Evolutionary conservation across 2,329 filamentous ascomycete genomes (phyloP).

Genomic region (Ophiostoma sp.): DNA sequence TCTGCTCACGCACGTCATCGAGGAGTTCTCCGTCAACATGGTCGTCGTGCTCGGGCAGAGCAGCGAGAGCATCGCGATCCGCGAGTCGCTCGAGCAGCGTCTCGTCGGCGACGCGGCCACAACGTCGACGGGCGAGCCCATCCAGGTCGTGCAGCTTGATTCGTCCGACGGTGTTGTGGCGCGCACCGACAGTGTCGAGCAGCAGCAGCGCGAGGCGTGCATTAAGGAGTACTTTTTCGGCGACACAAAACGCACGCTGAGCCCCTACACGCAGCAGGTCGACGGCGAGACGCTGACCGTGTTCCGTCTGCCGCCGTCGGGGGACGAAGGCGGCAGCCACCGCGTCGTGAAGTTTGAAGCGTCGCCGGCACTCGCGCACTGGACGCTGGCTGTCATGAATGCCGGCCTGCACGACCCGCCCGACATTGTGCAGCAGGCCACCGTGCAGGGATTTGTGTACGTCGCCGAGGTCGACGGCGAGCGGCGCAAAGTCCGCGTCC

Average conservation of each 20-base stretch:
- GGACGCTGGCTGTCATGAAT: conserved; percentile 78
- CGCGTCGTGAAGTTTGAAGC: conserved; percentile 59
- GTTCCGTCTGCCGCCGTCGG: conserved; percentile 53
- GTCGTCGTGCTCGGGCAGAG: conserved; percentile 73
- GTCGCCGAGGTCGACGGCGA: conserved; percentile 86
- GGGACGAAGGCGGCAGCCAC: conserved; percentile 18
- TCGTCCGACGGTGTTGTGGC: conserved; percentile 82
- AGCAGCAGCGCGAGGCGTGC: conserved; percentile 64
- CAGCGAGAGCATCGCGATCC: conserved; percentile 48
- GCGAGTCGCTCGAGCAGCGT: conserved; percentile 65
- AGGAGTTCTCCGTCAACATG: conserved; percentile 64
- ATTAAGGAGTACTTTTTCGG: conserved; percentile 96
- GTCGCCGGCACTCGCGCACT: conserved; percentile 66
- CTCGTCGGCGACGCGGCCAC: conserved; percentile 38
- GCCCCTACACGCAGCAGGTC: conserved; percentile 80
- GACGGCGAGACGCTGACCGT: conserved; percentile 70
- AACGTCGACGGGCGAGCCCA: conserved; percentile 57
- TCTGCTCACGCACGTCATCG: conserved; percentile 67
- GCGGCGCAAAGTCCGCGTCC: conserved; percentile 70
- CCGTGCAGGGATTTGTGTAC: conserved; percentile 88
- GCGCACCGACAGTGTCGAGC: conserved; percentile 68
- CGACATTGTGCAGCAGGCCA: conserved; percentile 69
- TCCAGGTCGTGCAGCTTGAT: conserved; percentile 71
- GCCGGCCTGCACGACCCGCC: conserved; percentile 63
- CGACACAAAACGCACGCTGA: conserved; percentile 66